Percentiles rank a stretch among this genome's conserved stretches.
These are phyloP conservation scores for Solanum phureja DNA, from an alignment of 257 asterid genomes.

Conservation along the genomic window DNA sequence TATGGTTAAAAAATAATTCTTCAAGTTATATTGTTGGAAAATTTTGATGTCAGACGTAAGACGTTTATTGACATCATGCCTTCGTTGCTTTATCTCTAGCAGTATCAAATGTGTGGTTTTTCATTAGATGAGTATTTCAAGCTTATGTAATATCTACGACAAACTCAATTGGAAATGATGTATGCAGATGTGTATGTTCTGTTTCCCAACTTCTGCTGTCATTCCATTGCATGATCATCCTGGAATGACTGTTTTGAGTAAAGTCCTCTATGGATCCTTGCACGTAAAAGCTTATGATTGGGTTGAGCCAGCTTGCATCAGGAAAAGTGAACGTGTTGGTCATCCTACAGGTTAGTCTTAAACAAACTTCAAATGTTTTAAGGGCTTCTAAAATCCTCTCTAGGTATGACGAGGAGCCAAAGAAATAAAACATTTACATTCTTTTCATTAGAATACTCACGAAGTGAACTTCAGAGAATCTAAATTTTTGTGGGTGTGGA, in stretches of 20 bases:
- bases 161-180: constrained; percentile 5
- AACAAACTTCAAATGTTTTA: not conserved
- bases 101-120: not conserved
- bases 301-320: constrained; percentile 75
- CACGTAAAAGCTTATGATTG: constrained; percentile 91
- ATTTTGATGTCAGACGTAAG: not conserved
- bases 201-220: constrained; percentile 88
- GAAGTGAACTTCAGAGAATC: not conserved
- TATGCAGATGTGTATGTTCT: constrained; percentile 92
- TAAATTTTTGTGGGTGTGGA: not conserved
- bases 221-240: constrained; percentile 98
- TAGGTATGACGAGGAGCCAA: not conserved
- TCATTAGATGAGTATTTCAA: not conserved
- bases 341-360: constrained; percentile 52
- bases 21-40: not conserved
- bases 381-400: not conserved
- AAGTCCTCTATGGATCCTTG: constrained; percentile 89
- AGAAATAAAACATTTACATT: not conserved
- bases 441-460: not conserved
- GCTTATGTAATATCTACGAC: constrained; percentile 3
- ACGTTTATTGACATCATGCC: not conserved
- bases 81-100: not conserved
- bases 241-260: constrained; percentile 92
- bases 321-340: constrained; percentile 35
- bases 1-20: not conserved